phyloP scores from a whole-genome alignment of 768 basidiomycete species.

The Mycena chlorophos region DNA sequence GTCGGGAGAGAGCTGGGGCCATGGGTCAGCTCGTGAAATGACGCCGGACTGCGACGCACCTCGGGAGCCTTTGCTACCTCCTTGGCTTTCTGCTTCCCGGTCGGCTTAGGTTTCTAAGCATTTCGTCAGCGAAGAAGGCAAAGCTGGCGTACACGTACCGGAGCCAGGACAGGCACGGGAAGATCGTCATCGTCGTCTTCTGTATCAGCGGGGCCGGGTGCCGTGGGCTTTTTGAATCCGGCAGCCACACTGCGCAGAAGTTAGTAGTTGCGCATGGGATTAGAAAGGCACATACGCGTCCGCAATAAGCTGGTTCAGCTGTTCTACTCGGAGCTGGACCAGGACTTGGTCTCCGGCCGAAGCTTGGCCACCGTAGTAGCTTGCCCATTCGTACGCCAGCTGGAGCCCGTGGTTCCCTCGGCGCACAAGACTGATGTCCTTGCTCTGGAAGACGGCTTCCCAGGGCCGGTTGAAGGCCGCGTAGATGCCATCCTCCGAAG shows the following conservation, averaged over 20 bases:
- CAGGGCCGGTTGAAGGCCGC: not conserved
- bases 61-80: too few relatives aligned
- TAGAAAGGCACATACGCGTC: not conserved
- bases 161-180: not conserved
- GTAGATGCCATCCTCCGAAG: not conserved
- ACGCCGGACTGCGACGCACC: not conserved
- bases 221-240: not conserved
- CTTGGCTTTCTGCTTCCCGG: too few relatives aligned
- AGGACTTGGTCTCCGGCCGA: not conserved
- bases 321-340: not conserved
- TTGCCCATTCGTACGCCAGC: not conserved
- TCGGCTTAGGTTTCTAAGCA: too few relatives aligned
- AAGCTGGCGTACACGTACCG: too few relatives aligned
- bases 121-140: too few relatives aligned
- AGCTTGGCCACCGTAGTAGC: not conserved
- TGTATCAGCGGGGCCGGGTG: not conserved
- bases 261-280: not conserved
- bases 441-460: not conserved
- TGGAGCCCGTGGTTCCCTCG: not conserved
- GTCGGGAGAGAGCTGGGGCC: not conserved
- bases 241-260: not conserved
- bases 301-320: not conserved
- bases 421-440: not conserved
- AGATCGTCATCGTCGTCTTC: not conserved
- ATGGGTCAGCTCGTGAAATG: not conserved